Conservation (phyloP, 495 filamentous ascomycete genomes). For the Lasiosphaeria hispida region DNA sequence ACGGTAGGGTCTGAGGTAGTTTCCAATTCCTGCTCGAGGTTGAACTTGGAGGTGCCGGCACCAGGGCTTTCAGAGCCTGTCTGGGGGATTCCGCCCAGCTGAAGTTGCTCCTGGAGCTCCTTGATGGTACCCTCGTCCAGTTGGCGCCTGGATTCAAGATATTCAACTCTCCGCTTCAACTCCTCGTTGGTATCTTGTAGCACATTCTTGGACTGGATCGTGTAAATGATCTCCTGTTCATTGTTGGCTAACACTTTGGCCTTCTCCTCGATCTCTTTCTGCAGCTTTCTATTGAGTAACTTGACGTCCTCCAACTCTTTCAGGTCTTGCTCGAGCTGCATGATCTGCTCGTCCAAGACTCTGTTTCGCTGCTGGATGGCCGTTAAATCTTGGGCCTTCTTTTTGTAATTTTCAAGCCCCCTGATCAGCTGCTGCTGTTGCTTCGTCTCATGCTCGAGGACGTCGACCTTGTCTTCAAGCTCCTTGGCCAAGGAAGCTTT, state of each 20-base stretch:
- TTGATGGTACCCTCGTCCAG: conserved; percentile 41
- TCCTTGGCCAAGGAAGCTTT: conserved; percentile 43
- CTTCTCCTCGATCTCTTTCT: conserved; percentile 41
- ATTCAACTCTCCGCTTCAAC: conserved; percentile 33
- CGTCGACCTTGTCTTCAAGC: conserved; percentile 54
- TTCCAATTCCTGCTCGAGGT: conserved; percentile 44
- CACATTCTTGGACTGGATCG: conserved; percentile 34
- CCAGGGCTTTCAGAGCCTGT: conserved; percentile 24
- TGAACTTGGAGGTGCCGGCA: conserved; percentile 26
- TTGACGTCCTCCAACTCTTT: conserved; percentile 58
- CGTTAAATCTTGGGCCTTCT: conserved; percentile 65
- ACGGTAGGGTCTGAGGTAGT: conserved; percentile 30
- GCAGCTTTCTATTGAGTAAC: conserved; percentile 56
- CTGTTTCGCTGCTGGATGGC: conserved; percentile 44
- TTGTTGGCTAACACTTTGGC: conserved; percentile 33
- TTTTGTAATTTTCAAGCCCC: conserved; percentile 67
- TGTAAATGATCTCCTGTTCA: conserved; percentile 44
- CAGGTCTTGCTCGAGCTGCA: conserved; percentile 65
- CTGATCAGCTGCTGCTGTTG: conserved; percentile 79
- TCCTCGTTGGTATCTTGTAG: conserved; percentile 33
- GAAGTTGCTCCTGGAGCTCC: conserved; percentile 47
- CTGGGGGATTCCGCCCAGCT: conserved; percentile 29
- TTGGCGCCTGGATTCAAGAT: conserved; percentile 33
- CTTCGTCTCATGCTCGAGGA: conserved; percentile 69
- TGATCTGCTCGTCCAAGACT: conserved; percentile 40